Base-by-base conservation (phyloP, 2,329 filamentous ascomycete genomes). In the Calcarisporium arbuscula region DNA sequence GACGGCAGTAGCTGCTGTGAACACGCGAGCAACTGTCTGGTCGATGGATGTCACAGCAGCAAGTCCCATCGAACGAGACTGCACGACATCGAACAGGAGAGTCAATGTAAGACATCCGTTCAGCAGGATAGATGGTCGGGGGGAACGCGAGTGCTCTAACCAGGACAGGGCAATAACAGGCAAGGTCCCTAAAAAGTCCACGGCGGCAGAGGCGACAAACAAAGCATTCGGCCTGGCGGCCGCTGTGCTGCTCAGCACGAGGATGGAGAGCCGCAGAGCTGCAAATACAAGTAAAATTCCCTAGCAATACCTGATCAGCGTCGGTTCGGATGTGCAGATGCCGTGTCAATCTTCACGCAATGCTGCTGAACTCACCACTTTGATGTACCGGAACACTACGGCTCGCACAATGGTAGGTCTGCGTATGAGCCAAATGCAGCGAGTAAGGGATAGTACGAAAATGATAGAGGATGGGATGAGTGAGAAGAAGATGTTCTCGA, bases 401-500 rank as follows among this genome's bases (percentile, higher is more conserved):
- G 60, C 65, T 4, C 46, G 38, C 0, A 68, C 57, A 5, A 68
- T 47, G 3, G 41, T 42, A 5, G 51, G 50, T n/a, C 47, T 48
- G 6, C 54, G 47, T 2, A 41, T 36, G 7, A 69, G 41, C 2
- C 56, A 44, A 1, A 54, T 34, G 1, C 60, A 41, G 1, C 65
- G 52, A 11, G 54, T 47, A 29, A 60, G 20, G 0, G 60, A 56
- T 2, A 58, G 33, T 1, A 56, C 41, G 10, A 66, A 41, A 26
- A 70, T 67, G 0, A 67, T 34, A 2, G 56, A 44, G 1, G 60
- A 49, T 0, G 68, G 68, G 4, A 65, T 47, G 8, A 70, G 54
- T 2, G 59, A 57, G n/a, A 72, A 55, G 32, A 71, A 57, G 5
- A 68, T 52, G 15, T 62, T 54, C 45, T 72, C 68, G 35, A 74